Conservation (phyloP, 129 eudicot species). For the Arctium lappa region DNA sequence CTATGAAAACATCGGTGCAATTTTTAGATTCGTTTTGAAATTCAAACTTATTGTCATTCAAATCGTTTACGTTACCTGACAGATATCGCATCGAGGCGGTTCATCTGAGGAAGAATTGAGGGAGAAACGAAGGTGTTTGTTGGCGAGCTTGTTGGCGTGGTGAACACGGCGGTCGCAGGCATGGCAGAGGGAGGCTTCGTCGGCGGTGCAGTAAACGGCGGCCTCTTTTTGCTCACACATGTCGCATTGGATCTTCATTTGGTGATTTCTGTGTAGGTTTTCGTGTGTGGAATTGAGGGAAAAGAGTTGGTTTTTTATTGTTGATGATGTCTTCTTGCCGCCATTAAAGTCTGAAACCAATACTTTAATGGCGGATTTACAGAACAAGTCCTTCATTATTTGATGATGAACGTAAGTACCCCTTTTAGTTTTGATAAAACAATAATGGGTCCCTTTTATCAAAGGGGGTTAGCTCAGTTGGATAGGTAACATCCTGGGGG, state of each 20-base stretch:
- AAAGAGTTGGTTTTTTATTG: slow-evolving; percentile 28
- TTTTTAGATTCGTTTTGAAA: neutral
- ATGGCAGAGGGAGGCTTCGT: slow-evolving; percentile 84
- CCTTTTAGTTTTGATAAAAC: neutral
- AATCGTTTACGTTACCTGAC: slow-evolving; percentile 49
- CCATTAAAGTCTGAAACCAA: slow-evolving; percentile 6
- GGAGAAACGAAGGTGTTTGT: slow-evolving; percentile 68
- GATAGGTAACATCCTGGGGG: no score
- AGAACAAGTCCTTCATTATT: neutral
- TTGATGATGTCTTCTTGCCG: slow-evolving; percentile 9
- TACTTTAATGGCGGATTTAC: slow-evolving; percentile 18
- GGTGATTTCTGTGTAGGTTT: neutral
- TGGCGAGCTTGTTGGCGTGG: slow-evolving; percentile 86
- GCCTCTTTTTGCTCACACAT: slow-evolving; percentile 81
- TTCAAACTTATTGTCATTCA: neutral
- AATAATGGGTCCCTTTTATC: neutral
- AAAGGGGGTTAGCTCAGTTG: no score
- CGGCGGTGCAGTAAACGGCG: slow-evolving; percentile 74
- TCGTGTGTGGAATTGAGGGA: neutral
- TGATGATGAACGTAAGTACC: neutral
- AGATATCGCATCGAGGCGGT: slow-evolving; percentile 71
- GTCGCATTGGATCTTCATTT: slow-evolving; percentile 91
- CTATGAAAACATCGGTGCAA: neutral
- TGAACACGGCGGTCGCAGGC: slow-evolving; percentile 76
- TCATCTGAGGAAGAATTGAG: slow-evolving; percentile 44